Evolutionary conservation across 352 stramenopile genomes (phyloP), one percentile per base, ranked within the genome.

Genomic region (Bremia lactucae): DNA sequence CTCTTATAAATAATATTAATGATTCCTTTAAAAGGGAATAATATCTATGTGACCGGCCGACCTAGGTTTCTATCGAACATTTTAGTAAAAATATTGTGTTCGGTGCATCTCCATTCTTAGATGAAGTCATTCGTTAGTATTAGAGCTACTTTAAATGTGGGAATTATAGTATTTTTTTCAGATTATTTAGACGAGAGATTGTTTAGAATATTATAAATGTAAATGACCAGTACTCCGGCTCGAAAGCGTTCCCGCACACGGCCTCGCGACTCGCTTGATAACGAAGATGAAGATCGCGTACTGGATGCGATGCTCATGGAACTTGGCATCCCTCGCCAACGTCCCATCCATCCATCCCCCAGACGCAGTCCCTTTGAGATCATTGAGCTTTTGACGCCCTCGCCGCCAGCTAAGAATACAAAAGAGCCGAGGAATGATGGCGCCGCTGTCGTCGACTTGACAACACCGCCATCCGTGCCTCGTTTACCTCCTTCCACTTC

Each of bases 381-480:
- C 13, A 77, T 77, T 23, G 65, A 77, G 38, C 56, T 77, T 19
- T 52, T 66, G 7, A 68, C 65, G 11, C 65, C 65, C 10, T 63
- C 65, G 6, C 59, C 35, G 5, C 23, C 28, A 16, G 28, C 48
- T 45, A 38, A 46, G 13, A 38, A 49, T 25, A 46, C 36, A 10
- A 42, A 49, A 24, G 45, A 42, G 5, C 46, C 47, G 39, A 58
- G n/a, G n/a, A n/a, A n/a, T n/a, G n/a, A n/a, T n/a, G n/a, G n/a
- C n/a, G n/a, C 35, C 41, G 31, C 29, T 1, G 31, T 79, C 28
- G 72, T 84, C 4, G 59, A 80, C 40, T 42, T 85, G 42, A 68
- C 67, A 34, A 67, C 38, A 15, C 57, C 55, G 13, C 50, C 49
- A 2, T 46, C 52, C n/a, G n/a, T n/a, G n/a, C n/a, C n/a, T n/a